Evolutionary conservation across 176 grass and related monocot genomes (phyloP).

Genomic region (Oryza australiensis): DNA sequence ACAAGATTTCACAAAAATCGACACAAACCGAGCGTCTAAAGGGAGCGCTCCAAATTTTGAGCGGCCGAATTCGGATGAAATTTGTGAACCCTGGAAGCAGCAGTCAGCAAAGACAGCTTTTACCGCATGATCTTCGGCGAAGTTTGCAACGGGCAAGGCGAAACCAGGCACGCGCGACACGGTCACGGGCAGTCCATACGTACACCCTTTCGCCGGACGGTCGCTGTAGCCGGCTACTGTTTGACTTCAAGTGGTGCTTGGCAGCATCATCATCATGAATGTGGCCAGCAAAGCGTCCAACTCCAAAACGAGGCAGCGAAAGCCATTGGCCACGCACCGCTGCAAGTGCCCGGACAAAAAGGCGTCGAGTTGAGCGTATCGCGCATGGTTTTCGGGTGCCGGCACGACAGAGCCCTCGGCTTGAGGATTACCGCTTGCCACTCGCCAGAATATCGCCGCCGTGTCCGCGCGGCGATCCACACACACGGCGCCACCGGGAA

Average conservation of each 20-base stretch:
- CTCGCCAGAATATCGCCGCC: slow-evolving; percentile 36
- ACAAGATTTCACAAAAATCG: no score
- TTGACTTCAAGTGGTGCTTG: background rate
- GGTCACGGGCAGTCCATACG: background rate
- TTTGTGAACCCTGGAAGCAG: no score
- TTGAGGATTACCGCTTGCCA: background rate
- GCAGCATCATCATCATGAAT: background rate
- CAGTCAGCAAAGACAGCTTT: no score
- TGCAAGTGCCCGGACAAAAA: slow-evolving; percentile 20
- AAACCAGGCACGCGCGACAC: background rate
- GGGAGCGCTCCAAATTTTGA: no score
- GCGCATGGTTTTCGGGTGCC: background rate
- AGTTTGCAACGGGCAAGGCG: background rate
- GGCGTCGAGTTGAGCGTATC: background rate
- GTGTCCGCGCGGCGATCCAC: slow-evolving; percentile 34
- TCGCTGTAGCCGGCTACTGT: background rate
- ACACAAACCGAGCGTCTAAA: no score
- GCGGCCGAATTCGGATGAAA: no score
- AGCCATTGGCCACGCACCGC: slow-evolving; percentile 14
- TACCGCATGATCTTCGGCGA: background rate
- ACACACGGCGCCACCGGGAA: slow-evolving; percentile 15
- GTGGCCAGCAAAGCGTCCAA: background rate
- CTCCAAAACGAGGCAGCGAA: background rate
- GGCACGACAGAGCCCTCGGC: background rate
- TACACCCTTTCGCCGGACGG: background rate